Percentiles rank a stretch among this genome's conserved stretches.
Evolutionary conservation across 257 asterid genomes (phyloP).

Genomic region (Solanum virginianum): DNA sequence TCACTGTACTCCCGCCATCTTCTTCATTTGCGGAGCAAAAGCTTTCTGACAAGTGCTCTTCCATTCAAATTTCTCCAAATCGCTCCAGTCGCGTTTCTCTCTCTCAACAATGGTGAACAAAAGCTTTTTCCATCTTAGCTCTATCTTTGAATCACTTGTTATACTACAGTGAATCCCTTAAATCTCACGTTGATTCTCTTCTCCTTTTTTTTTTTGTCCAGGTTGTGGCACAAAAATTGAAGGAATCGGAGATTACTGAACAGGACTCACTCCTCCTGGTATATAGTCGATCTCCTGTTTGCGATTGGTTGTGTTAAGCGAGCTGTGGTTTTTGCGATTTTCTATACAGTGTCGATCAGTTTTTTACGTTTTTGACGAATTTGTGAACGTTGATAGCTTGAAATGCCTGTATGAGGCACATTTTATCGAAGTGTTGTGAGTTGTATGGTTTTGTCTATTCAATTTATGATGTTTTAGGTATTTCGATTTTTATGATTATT

Average conservation of each 20-base stretch:
- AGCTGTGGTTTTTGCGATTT: neutral
- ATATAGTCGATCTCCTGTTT: neutral
- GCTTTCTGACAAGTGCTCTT: neutral
- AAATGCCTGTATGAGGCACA: neutral
- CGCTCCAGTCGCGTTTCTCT: neutral
- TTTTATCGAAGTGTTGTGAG: neutral
- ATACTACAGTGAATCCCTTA: neutral
- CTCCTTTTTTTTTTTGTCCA: neutral
- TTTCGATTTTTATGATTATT: neutral
- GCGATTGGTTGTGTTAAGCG: neutral
- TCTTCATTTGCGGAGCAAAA: neutral
- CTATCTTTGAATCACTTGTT: neutral
- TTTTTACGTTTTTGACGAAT: neutral
- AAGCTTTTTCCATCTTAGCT: neutral
- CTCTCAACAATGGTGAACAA: neutral
- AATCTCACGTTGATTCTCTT: neutral
- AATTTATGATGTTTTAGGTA: neutral
- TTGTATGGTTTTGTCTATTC: neutral
- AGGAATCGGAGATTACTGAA: slow-evolving; percentile 83
- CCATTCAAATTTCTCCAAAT: neutral
- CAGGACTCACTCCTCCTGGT: slow-evolving; percentile 95
- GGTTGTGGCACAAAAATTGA: slow-evolving; percentile 82
- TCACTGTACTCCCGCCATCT: neutral
- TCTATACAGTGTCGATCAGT: neutral
- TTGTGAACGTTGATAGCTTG: neutral